Evolutionary conservation across 495 filamentous ascomycete species (phyloP), one percentile per base, ranked within the genome.

Genomic region (Aspergillus homomorphus): DNA sequence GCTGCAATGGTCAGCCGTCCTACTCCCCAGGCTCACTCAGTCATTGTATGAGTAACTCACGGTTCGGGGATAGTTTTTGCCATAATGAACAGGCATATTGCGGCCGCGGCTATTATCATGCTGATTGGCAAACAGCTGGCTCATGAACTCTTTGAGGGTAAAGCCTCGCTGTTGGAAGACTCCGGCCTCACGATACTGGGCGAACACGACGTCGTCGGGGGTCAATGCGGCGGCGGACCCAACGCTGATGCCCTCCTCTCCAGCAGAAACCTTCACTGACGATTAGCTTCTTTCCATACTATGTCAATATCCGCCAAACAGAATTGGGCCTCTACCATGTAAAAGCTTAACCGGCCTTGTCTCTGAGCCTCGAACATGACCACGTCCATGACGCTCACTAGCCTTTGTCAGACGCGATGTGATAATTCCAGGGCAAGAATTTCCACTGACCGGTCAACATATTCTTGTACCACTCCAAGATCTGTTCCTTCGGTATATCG

Each of bases 71-170:
- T 89, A 85, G 30, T 79, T 81, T 65, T 89, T 91, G 23, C 91
- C 94, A 60, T 97, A 99, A 64, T 99, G 94, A 18, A 98, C 90
- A 12, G 94, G 95, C 94, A 99, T 99, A 66, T 96, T 98, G 54
- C 94, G 86, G 5, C 95, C 94, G 57, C 78, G 81, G 2, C 93
- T 92, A 3, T 73, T 73, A 59, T 99, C 94, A 58, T 92, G 84
- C 24, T 72, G 77, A 66, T 97, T 99, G 24, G 95, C 85, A 71
- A 99, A 97, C 4, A 98, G 73, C 71, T 99, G 95, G 67, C 82
- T 89, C 94, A 98, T 98, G 65, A 97, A 98, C 53, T 96, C 80
- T 24, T 84, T 81, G 20, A 96, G 77, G 1, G 84, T 90, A 67
- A 93, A 97, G 14, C 94, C 95, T 14, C 94, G 86, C 68, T 97